phyloP scores from a whole-genome alignment of 306 rosid genomes.

The Malus asiatica region DNA sequence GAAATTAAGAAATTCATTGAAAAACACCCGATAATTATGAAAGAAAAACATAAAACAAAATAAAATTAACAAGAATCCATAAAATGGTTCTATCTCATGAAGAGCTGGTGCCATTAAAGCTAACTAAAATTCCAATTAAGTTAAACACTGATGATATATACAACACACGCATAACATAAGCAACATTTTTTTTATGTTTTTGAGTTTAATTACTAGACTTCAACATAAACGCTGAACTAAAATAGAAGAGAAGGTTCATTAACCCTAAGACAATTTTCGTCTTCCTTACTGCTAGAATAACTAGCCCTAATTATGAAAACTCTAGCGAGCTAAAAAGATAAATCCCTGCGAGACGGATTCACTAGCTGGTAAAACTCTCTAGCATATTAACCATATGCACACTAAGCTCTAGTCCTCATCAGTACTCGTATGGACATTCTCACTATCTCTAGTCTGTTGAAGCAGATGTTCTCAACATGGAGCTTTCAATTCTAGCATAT shows the following conservation, averaged over 20 bases:
- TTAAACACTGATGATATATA: background rate
- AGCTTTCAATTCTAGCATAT: constrained; percentile 25
- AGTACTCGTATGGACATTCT: background rate
- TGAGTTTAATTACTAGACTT: background rate
- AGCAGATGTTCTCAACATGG: background rate
- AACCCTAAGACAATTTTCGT: background rate
- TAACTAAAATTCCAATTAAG: background rate
- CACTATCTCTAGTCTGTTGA: background rate
- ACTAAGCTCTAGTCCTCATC: constrained; percentile 5
- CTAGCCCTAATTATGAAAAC: constrained; percentile 5
- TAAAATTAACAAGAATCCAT: background rate
- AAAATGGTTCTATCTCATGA: background rate
- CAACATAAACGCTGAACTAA: constrained; percentile 1
- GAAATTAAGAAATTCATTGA: background rate
- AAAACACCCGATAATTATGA: background rate
- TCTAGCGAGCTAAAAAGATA: background rate
- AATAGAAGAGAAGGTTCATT: background rate
- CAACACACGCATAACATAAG: background rate
- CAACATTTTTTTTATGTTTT: background rate
- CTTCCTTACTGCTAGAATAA: constrained; percentile 6
- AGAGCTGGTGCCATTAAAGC: background rate
- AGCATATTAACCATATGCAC: constrained; percentile 3
- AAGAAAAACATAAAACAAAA: background rate
- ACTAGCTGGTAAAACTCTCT: background rate
- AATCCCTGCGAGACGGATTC: background rate